Percentiles rank a stretch among this genome's conserved stretches.
Conservation (phyloP, 805 yeast genomes). For the Pichia phayaonensis region DNA sequence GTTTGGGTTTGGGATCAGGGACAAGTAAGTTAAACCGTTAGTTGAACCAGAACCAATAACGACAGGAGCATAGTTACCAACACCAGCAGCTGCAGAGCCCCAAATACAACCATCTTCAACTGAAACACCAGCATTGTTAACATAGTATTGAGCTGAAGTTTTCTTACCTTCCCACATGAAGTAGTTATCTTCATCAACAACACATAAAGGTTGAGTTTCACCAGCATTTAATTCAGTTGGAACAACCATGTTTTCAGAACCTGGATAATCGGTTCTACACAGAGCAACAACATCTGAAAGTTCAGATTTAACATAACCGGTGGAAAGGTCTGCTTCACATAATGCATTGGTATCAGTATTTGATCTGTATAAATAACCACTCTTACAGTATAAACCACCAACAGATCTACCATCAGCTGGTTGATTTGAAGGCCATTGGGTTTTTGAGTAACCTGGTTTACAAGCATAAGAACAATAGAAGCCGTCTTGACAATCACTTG, state of each 20-base stretch:
- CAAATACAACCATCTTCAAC: slow-evolving; percentile 64
- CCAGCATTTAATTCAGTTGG: slow-evolving; percentile 60
- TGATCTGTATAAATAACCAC: slow-evolving; percentile 55
- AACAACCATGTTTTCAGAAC: slow-evolving; percentile 72
- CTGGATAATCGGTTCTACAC: slow-evolving; percentile 77
- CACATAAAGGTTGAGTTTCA: slow-evolving; percentile 43
- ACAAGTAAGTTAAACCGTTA: slow-evolving; percentile 54
- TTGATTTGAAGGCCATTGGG: slow-evolving; percentile 68
- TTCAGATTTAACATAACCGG: slow-evolving; percentile 48
- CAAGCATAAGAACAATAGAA: slow-evolving; percentile 73
- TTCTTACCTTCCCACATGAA: slow-evolving; percentile 54
- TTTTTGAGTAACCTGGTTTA: slow-evolving; percentile 73
- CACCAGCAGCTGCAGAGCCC: slow-evolving; percentile 51
- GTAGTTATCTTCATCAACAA: slow-evolving; percentile 53
- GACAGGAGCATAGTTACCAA: slow-evolving; percentile 78
- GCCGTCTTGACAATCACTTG: slow-evolving; percentile 55
- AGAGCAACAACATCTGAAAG: slow-evolving; percentile 48
- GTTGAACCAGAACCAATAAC: slow-evolving; percentile 68
- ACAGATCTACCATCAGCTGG: slow-evolving; percentile 63
- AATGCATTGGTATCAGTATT: slow-evolving; percentile 43
- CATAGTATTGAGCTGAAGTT: slow-evolving; percentile 70
- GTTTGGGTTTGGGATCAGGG: slow-evolving; percentile 75
- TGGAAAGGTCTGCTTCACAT: slow-evolving; percentile 57
- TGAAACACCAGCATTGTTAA: slow-evolving; percentile 69
- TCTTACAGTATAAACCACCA: slow-evolving; percentile 59